Evolutionary conservation across 371 early-diverging fungal species (phyloP).

Genomic region (Mucor racemosus): DNA sequence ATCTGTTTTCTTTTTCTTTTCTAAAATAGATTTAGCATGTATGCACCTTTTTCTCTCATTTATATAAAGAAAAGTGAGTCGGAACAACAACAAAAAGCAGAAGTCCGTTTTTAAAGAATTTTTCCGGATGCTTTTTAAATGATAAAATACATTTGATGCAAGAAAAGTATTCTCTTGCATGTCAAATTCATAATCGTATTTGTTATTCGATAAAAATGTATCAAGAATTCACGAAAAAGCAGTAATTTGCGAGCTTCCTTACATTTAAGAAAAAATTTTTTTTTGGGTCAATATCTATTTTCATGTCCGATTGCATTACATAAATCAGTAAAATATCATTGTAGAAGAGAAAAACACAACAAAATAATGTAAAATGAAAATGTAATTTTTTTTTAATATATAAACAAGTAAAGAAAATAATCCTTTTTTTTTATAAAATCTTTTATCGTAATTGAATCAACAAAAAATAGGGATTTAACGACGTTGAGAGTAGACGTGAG

Average conservation of each 20-base stretch:
- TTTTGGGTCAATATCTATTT: too few species aligned
- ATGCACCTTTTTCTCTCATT: neutral
- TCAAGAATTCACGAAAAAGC: too few species aligned
- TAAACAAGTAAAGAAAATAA: slow-evolving; percentile 13
- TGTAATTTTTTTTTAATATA: slow-evolving; percentile 5
- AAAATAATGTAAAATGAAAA: neutral
- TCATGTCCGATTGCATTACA: too few species aligned
- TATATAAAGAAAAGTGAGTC: too few species aligned
- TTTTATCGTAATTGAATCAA: slow-evolving; percentile 6
- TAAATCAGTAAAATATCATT: too few species aligned
- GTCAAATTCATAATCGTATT: neutral
- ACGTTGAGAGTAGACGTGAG: slow-evolving; percentile 63
- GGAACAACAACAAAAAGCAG: too few species aligned
- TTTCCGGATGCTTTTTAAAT: neutral
- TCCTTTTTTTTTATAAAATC: slow-evolving; percentile 4
- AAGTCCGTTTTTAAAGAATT: neutral
- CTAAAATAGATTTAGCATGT: neutral
- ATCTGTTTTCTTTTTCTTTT: too few species aligned
- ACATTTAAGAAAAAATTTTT: neutral
- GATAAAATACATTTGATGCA: neutral
- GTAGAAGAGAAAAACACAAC: too few species aligned
- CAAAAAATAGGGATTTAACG: slow-evolving; percentile 34
- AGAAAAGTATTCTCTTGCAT: neutral
- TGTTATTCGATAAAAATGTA: too few species aligned
- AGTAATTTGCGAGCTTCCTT: too few species aligned